Conservation (phyloP, 148 eudicot species). For the Oxyria digyna region DNA sequence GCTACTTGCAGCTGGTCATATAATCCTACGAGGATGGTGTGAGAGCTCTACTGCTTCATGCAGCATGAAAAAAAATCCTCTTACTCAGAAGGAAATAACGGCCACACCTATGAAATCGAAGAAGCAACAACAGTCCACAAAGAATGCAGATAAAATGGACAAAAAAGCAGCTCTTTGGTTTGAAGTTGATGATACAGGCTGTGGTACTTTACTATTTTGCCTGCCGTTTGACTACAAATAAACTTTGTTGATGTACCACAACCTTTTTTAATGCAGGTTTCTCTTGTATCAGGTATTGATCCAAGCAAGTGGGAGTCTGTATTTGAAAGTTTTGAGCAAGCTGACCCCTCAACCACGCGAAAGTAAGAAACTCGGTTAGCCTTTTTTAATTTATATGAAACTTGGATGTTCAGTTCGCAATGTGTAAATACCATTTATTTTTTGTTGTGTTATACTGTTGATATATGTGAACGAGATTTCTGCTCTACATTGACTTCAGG, state of each 20-base stretch:
- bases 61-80: conserved; percentile 16
- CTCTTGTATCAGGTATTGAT: conserved; percentile 54
- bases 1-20: conserved; percentile 65
- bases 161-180: conserved; percentile 69
- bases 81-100: conserved; percentile 20
- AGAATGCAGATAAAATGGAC: conserved; percentile 33
- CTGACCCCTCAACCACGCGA: conserved; percentile 91
- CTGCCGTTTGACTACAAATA: neutral
- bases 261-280: neutral
- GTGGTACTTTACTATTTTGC: conserved; percentile 39
- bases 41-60: conserved; percentile 29
- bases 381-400: neutral
- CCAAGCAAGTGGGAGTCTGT: conserved; percentile 94
- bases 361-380: conserved; percentile 34
- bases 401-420: neutral
- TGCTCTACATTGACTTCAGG: conserved; percentile 31
- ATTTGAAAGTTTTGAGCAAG: conserved; percentile 99
- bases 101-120: conserved; percentile 20
- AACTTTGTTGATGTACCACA: neutral
- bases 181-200: conserved; percentile 94
- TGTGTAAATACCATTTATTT: neutral
- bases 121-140: conserved; percentile 22
- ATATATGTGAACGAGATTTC: neutral
- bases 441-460: neutral
- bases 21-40: conserved; percentile 89